These are phyloP conservation scores for Diaporthe ilicicola DNA, from an alignment of 2,329 filamentous ascomycete genomes.

Conservation along the genomic window DNA sequence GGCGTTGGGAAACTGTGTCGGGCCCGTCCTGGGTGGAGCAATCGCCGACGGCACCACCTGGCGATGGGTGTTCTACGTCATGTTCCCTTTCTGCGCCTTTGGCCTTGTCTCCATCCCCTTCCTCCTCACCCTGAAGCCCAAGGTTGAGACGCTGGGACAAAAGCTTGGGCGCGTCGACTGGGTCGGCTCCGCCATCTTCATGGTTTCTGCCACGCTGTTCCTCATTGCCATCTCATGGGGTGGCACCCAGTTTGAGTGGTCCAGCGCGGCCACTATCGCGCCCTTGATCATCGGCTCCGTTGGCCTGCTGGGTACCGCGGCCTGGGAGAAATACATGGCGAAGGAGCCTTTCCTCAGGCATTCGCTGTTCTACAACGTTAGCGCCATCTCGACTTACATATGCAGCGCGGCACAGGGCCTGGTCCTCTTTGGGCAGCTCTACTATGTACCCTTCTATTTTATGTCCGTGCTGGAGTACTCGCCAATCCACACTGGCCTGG, in stretches of 20 bases:
- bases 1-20: conserved; percentile 51
- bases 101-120: conserved; percentile 50
- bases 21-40: conserved; percentile 49
- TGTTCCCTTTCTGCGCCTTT: conserved; percentile 53
- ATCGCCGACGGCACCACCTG: conserved; percentile 49
- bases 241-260: conserved; percentile 54
- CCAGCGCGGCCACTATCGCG: conserved; percentile 47
- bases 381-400: conserved; percentile 42
- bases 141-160: conserved; percentile 41
- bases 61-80: conserved; percentile 59
- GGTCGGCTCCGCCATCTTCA: conserved; percentile 55
- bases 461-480: conserved; percentile 44
- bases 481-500: conserved; percentile 45
- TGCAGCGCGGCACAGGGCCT: conserved; percentile 45
- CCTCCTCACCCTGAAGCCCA: conserved; percentile 51
- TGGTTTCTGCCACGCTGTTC: conserved; percentile 51
- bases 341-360: conserved; percentile 44
- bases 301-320: conserved; percentile 47
- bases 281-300: conserved; percentile 53
- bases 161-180: conserved; percentile 54
- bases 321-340: conserved; percentile 48
- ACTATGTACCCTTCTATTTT: conserved; percentile 50
- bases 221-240: conserved; percentile 58
- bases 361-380: conserved; percentile 41
- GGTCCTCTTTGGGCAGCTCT: conserved; percentile 44